Conservation (phyloP, 1,284 basidiomycete genomes). For the Ceratorhiza oryzae-sativae region DNA sequence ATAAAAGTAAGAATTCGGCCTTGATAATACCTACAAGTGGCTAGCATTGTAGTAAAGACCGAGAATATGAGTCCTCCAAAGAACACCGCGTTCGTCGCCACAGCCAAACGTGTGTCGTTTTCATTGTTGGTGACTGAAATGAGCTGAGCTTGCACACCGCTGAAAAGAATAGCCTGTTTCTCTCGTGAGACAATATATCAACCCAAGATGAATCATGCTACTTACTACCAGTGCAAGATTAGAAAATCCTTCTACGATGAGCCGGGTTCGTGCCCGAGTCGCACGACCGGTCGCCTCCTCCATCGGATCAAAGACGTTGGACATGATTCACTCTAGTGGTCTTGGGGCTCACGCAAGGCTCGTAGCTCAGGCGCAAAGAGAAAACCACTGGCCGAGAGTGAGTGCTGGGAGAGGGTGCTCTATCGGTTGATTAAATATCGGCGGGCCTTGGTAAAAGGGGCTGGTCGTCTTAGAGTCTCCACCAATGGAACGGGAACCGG, state of each 20-base stretch:
- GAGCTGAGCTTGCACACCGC: slow-evolving; percentile 34
- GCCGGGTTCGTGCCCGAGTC: slow-evolving; percentile 24
- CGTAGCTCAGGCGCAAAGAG: too few relatives aligned
- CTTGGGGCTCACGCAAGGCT: too few relatives aligned
- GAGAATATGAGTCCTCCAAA: slow-evolving; percentile 33
- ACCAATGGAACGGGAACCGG: neutral
- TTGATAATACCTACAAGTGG: slow-evolving; percentile 14
- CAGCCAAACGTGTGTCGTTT: neutral
- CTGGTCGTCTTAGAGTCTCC: neutral
- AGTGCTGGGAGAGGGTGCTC: neutral
- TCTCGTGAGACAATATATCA: neutral
- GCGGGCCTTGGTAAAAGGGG: neutral
- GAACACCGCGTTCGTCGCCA: slow-evolving; percentile 31
- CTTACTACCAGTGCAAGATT: slow-evolving; percentile 27
- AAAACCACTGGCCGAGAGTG: too few relatives aligned
- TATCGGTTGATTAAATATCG: neutral
- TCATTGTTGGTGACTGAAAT: slow-evolving; percentile 22
- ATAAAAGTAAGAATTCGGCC: too few relatives aligned
- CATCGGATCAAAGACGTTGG: neutral
- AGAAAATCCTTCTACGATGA: slow-evolving; percentile 29
- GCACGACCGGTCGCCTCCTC: slow-evolving; percentile 22
- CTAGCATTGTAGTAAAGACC: slow-evolving; percentile 23
- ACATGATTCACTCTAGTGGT: neutral
- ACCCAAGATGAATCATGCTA: neutral
- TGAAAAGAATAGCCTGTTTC: slow-evolving; percentile 22